Base-by-base conservation (phyloP, 768 basidiomycete genomes). In the Kwoniella dendrophila region DNA sequence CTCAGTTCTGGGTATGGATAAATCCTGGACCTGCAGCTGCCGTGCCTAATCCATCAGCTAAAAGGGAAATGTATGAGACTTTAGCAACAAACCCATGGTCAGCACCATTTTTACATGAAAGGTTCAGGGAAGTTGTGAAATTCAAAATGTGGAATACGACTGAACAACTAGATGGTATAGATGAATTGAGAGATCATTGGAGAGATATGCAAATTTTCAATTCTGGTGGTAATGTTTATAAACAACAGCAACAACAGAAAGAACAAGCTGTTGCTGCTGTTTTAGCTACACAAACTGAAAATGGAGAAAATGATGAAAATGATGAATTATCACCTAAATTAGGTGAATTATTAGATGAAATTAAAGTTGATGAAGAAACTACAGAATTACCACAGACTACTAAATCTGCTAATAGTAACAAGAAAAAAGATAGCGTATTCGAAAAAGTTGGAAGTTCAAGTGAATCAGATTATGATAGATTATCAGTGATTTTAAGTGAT, bases 101-200 rank as follows among this genome's bases (percentile, higher is more conserved):
- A 1, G 86, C 92, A 0, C 94, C 95, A 1, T 94, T 99, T 83
- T 82, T 99, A 30, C 92, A 98, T 78, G 88, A 86, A 11, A 85
- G 92, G 47, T 98, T 98, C 83, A 86, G 88, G 72, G 90, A 92
- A 63, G 85, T 92, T 43, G 88, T 99, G 76, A 87, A 90, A 77
- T 99, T 99, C 83, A 92, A 89, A 77, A 83, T 97, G 67, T 99
- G 95, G 95, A 98, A 98, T 77, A 97, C 95, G 32, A 97, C 94
- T 0, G 94, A 95, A 70, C 94, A 97, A 72, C 82, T 98, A 49
- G 95, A 98, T 70, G 89, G 89, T 34, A 83, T 95, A 2, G 87
- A 90, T 0, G 95, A 99, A 78, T 81, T 98, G 44, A 87, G 86
- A 70, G 85, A 90, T 51, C 90, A 94, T 75, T 99, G 95, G 95